phyloP scores from a whole-genome alignment of 768 basidiomycete species.

The Termitomyces sp. region DNA sequence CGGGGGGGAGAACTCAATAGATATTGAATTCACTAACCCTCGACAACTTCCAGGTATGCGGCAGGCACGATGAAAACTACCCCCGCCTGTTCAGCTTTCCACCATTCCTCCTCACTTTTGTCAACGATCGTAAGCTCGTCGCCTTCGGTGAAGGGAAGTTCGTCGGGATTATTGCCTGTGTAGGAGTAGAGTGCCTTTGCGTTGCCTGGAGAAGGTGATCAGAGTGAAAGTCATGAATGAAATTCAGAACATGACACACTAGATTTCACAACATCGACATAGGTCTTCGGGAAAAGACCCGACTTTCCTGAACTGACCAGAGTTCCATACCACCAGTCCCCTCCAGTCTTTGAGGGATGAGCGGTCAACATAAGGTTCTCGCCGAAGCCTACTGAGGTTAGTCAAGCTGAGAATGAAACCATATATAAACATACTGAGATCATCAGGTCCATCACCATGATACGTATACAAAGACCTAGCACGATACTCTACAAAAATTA shows the following conservation, averaged over 20 bases:
- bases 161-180: conserved; percentile 64
- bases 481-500: conserved; percentile 50
- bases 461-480: conserved; percentile 84
- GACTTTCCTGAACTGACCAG: conserved; percentile 57
- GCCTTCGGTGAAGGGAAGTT: conserved; percentile 83
- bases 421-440: conserved; percentile 61
- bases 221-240: conserved; percentile 3
- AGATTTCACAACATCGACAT: conserved; percentile 69
- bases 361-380: conserved; percentile 77
- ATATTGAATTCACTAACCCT: conserved; percentile 79
- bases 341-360: conserved; percentile 80
- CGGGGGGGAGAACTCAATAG: conserved; percentile 52
- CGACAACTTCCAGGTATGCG: conserved; percentile 78
- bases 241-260: conserved; percentile 42
- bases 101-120: conserved; percentile 85
- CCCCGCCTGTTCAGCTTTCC: conserved; percentile 90
- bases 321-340: conserved; percentile 94
- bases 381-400: conserved; percentile 55
- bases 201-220: conserved; percentile 36
- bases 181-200: conserved; percentile 86
- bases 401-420: not conserved
- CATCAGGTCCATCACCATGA: conserved; percentile 82
- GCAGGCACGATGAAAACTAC: conserved; percentile 90
- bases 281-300: conserved; percentile 90
- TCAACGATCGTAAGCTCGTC: conserved; percentile 80